These are phyloP conservation scores for Mortierella polycephala DNA, from an alignment of 371 early-diverging fungal genomes.

Conservation along the genomic window DNA sequence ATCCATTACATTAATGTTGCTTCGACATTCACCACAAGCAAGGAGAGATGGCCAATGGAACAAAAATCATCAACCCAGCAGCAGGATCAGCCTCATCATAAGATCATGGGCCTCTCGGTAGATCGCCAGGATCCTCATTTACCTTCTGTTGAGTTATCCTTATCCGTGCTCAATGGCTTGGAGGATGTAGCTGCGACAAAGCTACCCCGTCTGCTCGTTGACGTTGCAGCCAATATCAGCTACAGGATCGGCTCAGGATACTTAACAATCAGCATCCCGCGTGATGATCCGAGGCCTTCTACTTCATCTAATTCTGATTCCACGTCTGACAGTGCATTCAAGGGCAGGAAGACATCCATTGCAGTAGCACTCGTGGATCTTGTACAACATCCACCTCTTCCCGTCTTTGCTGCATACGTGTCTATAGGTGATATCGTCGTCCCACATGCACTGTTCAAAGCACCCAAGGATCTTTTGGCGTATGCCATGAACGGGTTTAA, in stretches of 20 bases:
- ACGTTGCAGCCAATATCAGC: slow-evolving; percentile 19
- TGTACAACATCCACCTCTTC: slow-evolving; percentile 29
- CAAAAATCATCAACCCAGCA: neutral
- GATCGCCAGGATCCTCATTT: neutral
- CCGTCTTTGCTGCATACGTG: slow-evolving; percentile 32
- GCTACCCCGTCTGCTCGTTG: slow-evolving; percentile 14
- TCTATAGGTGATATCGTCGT: slow-evolving; percentile 21
- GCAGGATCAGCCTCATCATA: neutral
- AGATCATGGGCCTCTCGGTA: neutral
- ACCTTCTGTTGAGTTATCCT: slow-evolving; percentile 13
- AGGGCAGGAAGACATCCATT: neutral
- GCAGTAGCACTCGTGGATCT: slow-evolving; percentile 12
- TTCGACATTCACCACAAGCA: neutral
- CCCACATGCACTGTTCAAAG: slow-evolving; percentile 24
- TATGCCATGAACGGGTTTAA: slow-evolving; percentile 12
- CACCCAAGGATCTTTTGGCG: slow-evolving; percentile 7
- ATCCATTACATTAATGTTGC: neutral
- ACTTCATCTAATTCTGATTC: neutral
- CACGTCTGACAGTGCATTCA: too few relatives aligned
- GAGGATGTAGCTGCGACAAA: slow-evolving; percentile 30
- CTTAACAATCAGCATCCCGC: neutral
- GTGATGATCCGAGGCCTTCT: neutral
- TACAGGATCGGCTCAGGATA: slow-evolving; percentile 37
- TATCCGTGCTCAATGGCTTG: slow-evolving; percentile 39
- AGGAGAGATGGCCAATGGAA: slow-evolving; percentile 3